Evolutionary conservation across 805 yeast genomes (phyloP), one percentile per base, ranked within the genome.

Genomic region (Lachancea cidri): DNA sequence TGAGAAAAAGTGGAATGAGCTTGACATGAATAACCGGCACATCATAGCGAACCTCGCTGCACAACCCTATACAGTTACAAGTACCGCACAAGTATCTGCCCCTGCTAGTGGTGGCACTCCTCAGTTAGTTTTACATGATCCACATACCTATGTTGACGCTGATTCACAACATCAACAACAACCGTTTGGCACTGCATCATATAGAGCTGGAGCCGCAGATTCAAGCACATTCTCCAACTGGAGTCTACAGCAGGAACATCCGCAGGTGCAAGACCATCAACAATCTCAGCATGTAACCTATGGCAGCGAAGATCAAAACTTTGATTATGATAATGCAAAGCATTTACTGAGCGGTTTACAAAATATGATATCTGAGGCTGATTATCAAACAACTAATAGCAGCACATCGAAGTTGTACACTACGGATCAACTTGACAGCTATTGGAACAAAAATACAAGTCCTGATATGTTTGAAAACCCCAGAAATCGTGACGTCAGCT

Each of bases 391-490:
- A 5, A 57, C 54, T 16, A 50, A 50, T 9, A 51, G 55, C 11
- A 59, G 61, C 36, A 58, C 53, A 25, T 60, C 61, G 15, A 60
- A 58, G 30, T 56, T 55, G 2, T 57, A 55, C 32, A 61, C 64
- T 4, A 60, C 55, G 3, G 70, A 53, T 55, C 65, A 61, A 61
- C 54, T 66, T 24, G 66, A 61, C 42, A 55, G 53, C 32, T 61
- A 58, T 42, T 61, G 66, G 66, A 48, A 41, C 17, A 34, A 35
- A 3, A 36, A 36, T 17, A 41, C 24, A 14, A 35, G 20, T 13
- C 32, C 44, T 7, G 33, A 35, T n/a, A 9, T 29, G 13, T 11
- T 27, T 11, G 7, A 35, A 13, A 33, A 35, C 8, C 9, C 15
- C 4, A 31, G 13, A 14, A 22, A 27, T n/a, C 25, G 20, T 9